Conservation (phyloP, 345 rosid species). For the Sisymbrium irio region DNA sequence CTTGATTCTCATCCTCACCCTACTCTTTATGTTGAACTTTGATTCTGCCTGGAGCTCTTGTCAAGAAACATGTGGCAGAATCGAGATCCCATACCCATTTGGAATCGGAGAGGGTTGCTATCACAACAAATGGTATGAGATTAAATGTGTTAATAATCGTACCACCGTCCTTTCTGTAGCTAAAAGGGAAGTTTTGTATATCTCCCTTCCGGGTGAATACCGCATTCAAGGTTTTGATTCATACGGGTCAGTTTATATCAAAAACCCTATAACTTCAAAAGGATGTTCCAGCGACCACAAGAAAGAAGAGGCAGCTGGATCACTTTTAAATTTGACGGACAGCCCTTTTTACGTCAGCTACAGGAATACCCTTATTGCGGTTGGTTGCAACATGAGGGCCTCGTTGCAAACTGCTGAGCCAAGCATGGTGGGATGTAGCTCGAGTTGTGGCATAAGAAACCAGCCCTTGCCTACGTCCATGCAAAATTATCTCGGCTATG, state of each 20-base stretch:
- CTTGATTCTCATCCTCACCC: too few species aligned
- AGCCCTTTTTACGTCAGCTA: not conserved
- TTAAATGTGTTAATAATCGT: not conserved
- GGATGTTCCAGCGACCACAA: not conserved
- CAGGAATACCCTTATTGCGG: not conserved
- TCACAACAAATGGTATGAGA: not conserved
- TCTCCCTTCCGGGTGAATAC: not conserved
- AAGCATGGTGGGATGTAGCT: not conserved
- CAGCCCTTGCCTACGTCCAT: not conserved
- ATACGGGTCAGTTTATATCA: not conserved
- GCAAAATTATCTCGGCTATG: not conserved
- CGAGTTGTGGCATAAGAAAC: not conserved
- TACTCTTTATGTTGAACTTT: too few species aligned
- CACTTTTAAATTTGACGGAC: not conserved
- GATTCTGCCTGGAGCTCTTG: too few species aligned
- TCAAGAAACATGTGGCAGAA: not conserved
- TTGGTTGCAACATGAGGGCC: slow-evolving; percentile 6
- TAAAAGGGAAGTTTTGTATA: not conserved
- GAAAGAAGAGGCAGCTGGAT: not conserved
- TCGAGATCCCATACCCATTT: not conserved
- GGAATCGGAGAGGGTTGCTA: not conserved
- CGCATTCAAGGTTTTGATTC: not conserved
- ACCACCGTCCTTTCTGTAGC: not conserved
- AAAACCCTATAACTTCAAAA: not conserved
- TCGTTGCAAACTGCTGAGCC: not conserved